Evolutionary conservation across 192 early-diverging fungal genomes (phyloP).

Genomic region (Tieghemiomyces parasiticus): DNA sequence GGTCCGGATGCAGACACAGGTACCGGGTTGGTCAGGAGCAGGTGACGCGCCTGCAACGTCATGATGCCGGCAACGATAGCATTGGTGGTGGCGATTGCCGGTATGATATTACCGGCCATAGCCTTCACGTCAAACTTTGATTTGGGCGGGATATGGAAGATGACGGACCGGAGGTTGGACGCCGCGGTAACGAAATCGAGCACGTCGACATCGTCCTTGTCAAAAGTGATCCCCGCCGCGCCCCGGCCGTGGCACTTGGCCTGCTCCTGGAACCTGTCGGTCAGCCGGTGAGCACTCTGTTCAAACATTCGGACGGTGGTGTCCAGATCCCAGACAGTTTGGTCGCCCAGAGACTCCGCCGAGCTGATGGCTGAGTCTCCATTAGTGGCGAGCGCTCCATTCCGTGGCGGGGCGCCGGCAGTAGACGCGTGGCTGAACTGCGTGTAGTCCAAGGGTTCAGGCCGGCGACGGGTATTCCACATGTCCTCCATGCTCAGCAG

Average conservation of each 20-base stretch:
- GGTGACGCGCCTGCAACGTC: conserved; percentile 70
- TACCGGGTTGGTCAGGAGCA: conserved; percentile 33
- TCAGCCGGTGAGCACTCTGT: conserved; percentile 25
- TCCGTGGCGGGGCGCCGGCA: too few relatives aligned
- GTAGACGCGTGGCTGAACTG: neutral
- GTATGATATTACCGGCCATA: conserved; percentile 98
- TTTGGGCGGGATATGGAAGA: conserved; percentile 67
- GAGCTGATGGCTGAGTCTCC: too few relatives aligned
- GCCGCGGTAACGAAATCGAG: conserved; percentile 90
- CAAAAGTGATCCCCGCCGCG: conserved; percentile 46
- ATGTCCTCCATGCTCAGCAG: conserved; percentile 74
- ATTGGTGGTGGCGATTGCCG: conserved; percentile 96
- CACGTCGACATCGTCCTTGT: conserved; percentile 90
- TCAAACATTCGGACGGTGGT: conserved; percentile 59
- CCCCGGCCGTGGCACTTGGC: neutral
- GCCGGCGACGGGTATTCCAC: conserved; percentile 64
- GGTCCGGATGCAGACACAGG: too few relatives aligned
- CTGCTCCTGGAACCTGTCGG: conserved; percentile 6
- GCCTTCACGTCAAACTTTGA: conserved; percentile 87
- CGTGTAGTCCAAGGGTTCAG: conserved; percentile 48
- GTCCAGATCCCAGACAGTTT: conserved; percentile 47
- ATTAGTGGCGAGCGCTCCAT: too few relatives aligned
- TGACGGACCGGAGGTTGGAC: conserved; percentile 67
- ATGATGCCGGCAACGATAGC: conserved; percentile 92
- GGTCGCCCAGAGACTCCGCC: conserved; percentile 61